Base-by-base conservation (phyloP, 805 yeast genomes). In the Saccharomyces kudriavzevii region DNA sequence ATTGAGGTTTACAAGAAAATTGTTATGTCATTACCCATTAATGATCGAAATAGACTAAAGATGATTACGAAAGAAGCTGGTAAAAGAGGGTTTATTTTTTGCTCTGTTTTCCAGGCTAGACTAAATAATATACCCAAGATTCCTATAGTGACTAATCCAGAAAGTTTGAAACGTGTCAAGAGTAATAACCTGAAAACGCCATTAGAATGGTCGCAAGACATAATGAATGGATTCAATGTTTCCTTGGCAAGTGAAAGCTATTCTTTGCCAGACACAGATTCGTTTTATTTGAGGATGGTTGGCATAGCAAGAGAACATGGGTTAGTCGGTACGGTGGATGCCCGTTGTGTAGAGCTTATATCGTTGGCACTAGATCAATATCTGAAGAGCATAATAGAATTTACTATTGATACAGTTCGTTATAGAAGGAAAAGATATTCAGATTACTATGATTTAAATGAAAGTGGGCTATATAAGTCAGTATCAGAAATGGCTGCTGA, bases 301-400 rank as follows among this genome's bases (percentile, higher is more conserved):
- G 94, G 96, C 63, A 83, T 87, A 9, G 85, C 94, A 58, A 77
- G 97, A 61, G 98, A 94, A 63, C 83, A 89, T 65, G 99, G 99
- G 0, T 72, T 94, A 8, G 77, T 90, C 0, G 96, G 96, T 0
- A 81, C 83, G 14, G 76, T 92, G n/a, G 84, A 82, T 47, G 78
- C 84, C n/a, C 83, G 82, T 22, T 87, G 86, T 5, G 79, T 87
- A n/a, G 96, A 90, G 52, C 73, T 94, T 20, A 67, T 91, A 57
- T 73, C 83, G 24, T 69, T 87, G n/a, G 97, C 97, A 0, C 72
- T 94, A 46, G 97, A 92, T 64, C 75, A 79, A 31, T 92, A 90
- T 70, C 70, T 94, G 58, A 87, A 85, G 61, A 80, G 82, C 55
- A 73, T 91, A 10, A 70, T 92, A 5, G 94, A 89, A 61, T 80